phyloP scores from a whole-genome alignment of 257 asterid species.

The Solanum sitiens region DNA sequence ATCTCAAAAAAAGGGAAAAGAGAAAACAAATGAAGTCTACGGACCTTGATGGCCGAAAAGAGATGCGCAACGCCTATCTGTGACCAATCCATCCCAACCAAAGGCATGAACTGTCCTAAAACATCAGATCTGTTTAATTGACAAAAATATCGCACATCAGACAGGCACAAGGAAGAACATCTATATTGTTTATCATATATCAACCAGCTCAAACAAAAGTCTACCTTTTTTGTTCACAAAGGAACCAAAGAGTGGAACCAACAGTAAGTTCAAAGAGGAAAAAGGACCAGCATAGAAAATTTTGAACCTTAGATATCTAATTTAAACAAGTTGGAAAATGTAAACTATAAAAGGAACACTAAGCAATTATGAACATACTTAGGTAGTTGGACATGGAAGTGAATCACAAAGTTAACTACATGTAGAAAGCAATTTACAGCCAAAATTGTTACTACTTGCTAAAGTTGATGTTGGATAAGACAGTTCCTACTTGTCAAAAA shows the following conservation, averaged over 20 bases:
- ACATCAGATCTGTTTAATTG: constrained; percentile 56
- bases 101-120: constrained; percentile 92
- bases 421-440: background rate
- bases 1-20: background rate
- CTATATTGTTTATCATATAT: background rate
- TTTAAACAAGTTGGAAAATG: background rate
- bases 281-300: background rate
- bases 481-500: background rate
- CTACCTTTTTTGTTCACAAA: background rate
- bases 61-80: constrained; percentile 92
- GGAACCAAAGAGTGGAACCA: background rate
- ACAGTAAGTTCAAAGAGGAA: background rate
- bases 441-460: background rate
- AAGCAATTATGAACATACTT: background rate
- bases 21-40: background rate
- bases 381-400: background rate
- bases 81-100: constrained; percentile 97
- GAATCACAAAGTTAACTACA: background rate
- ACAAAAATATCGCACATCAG: background rate
- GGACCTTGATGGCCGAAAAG: constrained; percentile 95
- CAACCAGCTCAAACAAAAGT: background rate
- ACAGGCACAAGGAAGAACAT: background rate
- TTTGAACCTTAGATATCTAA: background rate
- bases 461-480: background rate
- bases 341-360: background rate